phyloP scores from a whole-genome alignment of 1,284 basidiomycete species.

The Malassezia brasiliensis region DNA sequence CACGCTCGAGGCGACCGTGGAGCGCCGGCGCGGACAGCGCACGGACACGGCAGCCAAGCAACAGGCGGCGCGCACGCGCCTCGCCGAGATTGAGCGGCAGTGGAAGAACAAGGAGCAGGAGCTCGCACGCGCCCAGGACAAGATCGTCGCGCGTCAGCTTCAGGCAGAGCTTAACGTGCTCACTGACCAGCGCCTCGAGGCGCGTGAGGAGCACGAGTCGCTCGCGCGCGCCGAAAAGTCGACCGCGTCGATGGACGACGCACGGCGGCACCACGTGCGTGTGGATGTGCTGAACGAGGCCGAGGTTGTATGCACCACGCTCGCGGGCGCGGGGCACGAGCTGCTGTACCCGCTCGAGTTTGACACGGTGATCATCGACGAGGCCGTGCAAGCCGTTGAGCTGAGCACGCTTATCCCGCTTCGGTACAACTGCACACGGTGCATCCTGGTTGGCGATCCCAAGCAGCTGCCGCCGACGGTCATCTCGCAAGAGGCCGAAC shows the following conservation, averaged over 20 bases:
- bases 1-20: slow-evolving; percentile 59
- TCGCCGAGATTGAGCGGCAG: not conserved
- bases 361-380: slow-evolving; percentile 93
- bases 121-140: not conserved
- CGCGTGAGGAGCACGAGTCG: slow-evolving; percentile 7
- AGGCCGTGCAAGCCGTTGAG: slow-evolving; percentile 95
- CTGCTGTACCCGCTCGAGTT: slow-evolving; percentile 74
- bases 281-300: slow-evolving; percentile 51
- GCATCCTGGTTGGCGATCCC: slow-evolving; percentile 94
- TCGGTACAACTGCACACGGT: slow-evolving; percentile 72
- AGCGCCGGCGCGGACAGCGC: slow-evolving; percentile 12
- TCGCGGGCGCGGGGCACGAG: slow-evolving; percentile 79
- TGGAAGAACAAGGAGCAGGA: not conserved
- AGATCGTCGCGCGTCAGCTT: slow-evolving; percentile 1
- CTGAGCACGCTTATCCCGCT: slow-evolving; percentile 92
- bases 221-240: slow-evolving; percentile 5
- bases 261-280: slow-evolving; percentile 1
- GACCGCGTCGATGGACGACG: not conserved
- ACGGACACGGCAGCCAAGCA: not conserved
- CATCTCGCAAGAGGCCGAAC: slow-evolving; percentile 73
- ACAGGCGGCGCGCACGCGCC: not conserved
- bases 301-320: slow-evolving; percentile 86
- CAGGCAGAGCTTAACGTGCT: slow-evolving; percentile 8
- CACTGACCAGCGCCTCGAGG: slow-evolving; percentile 8
- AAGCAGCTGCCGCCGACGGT: slow-evolving; percentile 96